A percentile compares a stretch with the other conserved stretches of the same genome.
Evolutionary conservation across 441 rosid species (phyloP).

Genomic region (Populus hybrid): DNA sequence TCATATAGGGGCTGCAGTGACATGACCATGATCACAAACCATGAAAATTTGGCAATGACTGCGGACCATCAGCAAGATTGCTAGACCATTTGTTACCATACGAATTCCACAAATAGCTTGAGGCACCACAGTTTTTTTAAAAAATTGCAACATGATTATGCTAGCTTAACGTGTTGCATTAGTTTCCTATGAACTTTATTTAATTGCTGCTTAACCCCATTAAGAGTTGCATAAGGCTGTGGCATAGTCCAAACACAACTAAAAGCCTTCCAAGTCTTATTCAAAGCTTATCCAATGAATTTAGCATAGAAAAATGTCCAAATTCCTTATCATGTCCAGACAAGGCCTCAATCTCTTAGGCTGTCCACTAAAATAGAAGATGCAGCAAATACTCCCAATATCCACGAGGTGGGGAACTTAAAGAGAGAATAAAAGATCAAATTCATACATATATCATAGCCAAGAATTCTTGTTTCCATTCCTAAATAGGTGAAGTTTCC

Average conservation of each 20-base stretch:
- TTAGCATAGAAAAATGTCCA: constrained; percentile 27
- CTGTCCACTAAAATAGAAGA: constrained; percentile 29
- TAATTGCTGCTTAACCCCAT: constrained; percentile 18
- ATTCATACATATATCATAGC: constrained; percentile 44
- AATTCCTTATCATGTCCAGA: constrained; percentile 22
- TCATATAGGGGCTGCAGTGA: constrained; percentile 10
- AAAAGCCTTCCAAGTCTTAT: constrained; percentile 24
- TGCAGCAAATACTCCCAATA: constrained; percentile 30
- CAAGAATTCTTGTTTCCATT: constrained; percentile 35
- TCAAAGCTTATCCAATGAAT: constrained; percentile 23
- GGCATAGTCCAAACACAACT: constrained; percentile 11
- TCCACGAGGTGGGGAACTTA: constrained; percentile 36
- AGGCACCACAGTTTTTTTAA: constrained; percentile 7
- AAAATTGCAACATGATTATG: constrained; percentile 4
- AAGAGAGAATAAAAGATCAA: constrained; percentile 32
- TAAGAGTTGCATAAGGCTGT: background rate
- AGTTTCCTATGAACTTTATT: constrained; percentile 23
- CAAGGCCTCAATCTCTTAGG: constrained; percentile 27
- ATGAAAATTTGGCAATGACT: background rate
- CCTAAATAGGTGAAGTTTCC: constrained; percentile 34
- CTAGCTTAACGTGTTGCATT: constrained; percentile 7
- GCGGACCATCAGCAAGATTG: background rate
- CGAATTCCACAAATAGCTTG: constrained; percentile 13
- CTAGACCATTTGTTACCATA: constrained; percentile 17
- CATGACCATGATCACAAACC: constrained; percentile 19